A percentile compares a stretch with the other conserved stretches of the same genome.
Conservation (phyloP, 352 stramenopile species). For the Globisporangium emineosum region DNA sequence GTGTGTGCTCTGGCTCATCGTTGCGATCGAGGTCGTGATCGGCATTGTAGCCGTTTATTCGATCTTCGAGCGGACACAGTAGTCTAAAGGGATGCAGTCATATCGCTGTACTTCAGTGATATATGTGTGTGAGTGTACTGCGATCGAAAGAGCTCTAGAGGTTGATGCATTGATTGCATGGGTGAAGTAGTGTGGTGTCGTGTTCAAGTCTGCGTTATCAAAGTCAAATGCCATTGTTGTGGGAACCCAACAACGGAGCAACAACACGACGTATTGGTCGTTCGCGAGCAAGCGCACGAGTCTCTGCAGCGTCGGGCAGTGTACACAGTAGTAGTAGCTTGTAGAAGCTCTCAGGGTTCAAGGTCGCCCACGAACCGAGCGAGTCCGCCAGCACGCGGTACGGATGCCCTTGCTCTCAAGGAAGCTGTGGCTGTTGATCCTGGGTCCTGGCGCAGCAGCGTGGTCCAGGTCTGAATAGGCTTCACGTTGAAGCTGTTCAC, state of each 20-base stretch:
- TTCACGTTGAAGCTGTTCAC: not conserved
- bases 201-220: not conserved
- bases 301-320: too few relatives aligned
- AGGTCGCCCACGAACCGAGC: too few relatives aligned
- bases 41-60: constrained; percentile 27
- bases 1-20: constrained; percentile 31
- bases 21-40: constrained; percentile 35
- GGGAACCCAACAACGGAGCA: too few relatives aligned
- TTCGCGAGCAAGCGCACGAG: too few relatives aligned
- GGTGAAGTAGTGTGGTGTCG: not conserved
- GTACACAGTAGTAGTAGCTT: too few relatives aligned
- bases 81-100: not conserved
- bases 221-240: not conserved
- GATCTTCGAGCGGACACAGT: not conserved
- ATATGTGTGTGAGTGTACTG: not conserved
- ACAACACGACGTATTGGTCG: too few relatives aligned
- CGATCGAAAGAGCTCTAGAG: not conserved
- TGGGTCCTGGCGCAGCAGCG: too few relatives aligned
- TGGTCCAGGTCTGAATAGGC: too few relatives aligned
- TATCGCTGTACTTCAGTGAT: not conserved
- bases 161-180: not conserved
- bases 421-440: too few relatives aligned
- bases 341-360: too few relatives aligned
- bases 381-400: too few relatives aligned
- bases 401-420: too few relatives aligned